A percentile compares a stretch with the other conserved stretches of the same genome.
Conservation (phyloP, 192 early-diverging fungal genomes). For the Coemansia sp. region DNA sequence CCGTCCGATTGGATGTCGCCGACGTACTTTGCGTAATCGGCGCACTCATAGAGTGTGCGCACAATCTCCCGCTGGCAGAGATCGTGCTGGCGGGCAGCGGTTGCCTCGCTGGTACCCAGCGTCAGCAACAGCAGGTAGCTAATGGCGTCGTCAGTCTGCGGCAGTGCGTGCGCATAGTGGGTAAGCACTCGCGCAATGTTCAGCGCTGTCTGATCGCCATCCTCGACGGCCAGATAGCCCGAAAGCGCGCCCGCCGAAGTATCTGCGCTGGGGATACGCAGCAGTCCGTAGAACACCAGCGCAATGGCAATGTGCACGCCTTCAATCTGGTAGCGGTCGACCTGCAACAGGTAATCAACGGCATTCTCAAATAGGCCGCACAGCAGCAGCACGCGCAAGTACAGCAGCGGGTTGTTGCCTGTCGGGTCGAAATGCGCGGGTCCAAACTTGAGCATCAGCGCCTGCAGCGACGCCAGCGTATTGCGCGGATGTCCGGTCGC, state of each 20-base stretch:
- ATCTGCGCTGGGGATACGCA: slow-evolving; percentile 63
- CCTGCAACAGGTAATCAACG: slow-evolving; percentile 64
- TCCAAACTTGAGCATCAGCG: slow-evolving; percentile 63
- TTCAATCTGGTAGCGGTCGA: slow-evolving; percentile 64
- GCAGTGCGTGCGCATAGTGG: slow-evolving; percentile 39
- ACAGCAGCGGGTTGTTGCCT: slow-evolving; percentile 66
- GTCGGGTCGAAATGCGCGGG: slow-evolving; percentile 66
- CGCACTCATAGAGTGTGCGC: slow-evolving; percentile 56
- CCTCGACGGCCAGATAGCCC: slow-evolving; percentile 18
- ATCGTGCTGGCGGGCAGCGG: slow-evolving; percentile 3
- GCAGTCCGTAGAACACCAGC: slow-evolving; percentile 71
- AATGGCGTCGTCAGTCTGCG: slow-evolving; percentile 26
- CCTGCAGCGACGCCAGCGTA: slow-evolving; percentile 63
- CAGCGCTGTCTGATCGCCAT: slow-evolving; percentile 5
- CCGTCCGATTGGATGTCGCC: slow-evolving; percentile 55
- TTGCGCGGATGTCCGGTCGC: slow-evolving; percentile 9
- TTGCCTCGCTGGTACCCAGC: neutral
- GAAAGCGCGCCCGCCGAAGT: slow-evolving; percentile 24
- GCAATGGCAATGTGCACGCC: slow-evolving; percentile 89
- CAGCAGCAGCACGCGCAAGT: slow-evolving; percentile 77
- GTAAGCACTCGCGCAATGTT: slow-evolving; percentile 31
- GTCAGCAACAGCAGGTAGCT: slow-evolving; percentile 45
- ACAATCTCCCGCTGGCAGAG: slow-evolving; percentile 33
- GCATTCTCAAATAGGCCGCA: slow-evolving; percentile 92
- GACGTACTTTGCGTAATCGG: slow-evolving; percentile 57